These are phyloP conservation scores for Tilletia indica DNA, from an alignment of 1,284 basidiomycete genomes.

Conservation along the genomic window DNA sequence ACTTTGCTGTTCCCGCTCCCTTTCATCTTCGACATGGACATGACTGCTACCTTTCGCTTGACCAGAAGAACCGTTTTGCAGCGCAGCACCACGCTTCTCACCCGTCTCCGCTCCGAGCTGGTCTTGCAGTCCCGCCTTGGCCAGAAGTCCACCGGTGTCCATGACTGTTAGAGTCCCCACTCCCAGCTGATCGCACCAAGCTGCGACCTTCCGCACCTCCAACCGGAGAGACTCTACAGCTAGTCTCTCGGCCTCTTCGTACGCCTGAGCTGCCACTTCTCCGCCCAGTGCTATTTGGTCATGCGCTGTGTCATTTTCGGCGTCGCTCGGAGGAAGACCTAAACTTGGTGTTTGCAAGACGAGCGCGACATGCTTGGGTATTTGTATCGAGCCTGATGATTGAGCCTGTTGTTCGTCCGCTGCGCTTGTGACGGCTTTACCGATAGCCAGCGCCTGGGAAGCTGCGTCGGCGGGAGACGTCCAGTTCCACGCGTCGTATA, in stretches of 20 bases:
- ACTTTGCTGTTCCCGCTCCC: background rate
- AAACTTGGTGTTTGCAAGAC: background rate
- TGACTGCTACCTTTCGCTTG: too few relatives aligned
- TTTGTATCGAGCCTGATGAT: background rate
- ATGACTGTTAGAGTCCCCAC: background rate
- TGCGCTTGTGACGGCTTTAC: background rate
- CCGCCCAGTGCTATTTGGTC: background rate
- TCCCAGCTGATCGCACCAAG: slow-evolving; percentile 8
- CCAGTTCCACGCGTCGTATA: background rate
- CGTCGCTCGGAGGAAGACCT: background rate
- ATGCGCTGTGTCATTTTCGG: background rate
- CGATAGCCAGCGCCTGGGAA: slow-evolving; percentile 1
- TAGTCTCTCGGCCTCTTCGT: background rate
- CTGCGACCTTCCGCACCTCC: background rate
- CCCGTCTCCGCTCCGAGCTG: background rate
- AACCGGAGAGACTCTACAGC: background rate
- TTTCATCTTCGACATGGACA: too few relatives aligned
- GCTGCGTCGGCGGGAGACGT: slow-evolving; percentile 1
- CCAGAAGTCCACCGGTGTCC: background rate
- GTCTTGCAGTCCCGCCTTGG: background rate
- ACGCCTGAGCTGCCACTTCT: background rate
- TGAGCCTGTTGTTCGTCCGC: background rate
- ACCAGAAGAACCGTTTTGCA: too few relatives aligned
- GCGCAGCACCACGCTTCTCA: background rate
- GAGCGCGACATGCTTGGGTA: slow-evolving; percentile 13